These are phyloP conservation scores for Phoma herbarum DNA, from an alignment of 2,329 filamentous ascomycete species.

Conservation along the genomic window DNA sequence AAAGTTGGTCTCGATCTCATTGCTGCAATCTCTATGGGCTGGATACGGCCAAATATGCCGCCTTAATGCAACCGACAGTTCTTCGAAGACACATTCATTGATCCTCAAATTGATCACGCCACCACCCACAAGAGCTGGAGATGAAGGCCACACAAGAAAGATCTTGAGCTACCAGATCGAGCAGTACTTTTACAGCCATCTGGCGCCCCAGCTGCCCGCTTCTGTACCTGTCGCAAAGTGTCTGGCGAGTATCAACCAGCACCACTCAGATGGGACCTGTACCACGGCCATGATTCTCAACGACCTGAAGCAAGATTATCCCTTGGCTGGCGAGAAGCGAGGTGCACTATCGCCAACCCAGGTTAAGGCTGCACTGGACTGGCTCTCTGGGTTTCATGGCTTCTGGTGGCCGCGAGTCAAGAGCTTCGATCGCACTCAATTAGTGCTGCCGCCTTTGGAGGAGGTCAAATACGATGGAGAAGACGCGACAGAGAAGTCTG, in stretches of 20 bases:
- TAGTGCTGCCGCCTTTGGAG: slow-evolving; percentile 65
- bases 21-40: slow-evolving; percentile 58
- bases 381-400: slow-evolving; percentile 70
- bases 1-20: slow-evolving; percentile 33
- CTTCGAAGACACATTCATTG: slow-evolving; percentile 48
- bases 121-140: slow-evolving; percentile 52
- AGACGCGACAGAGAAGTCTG: slow-evolving; percentile 22
- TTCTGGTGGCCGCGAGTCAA: slow-evolving; percentile 57
- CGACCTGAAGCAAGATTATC: slow-evolving; percentile 64
- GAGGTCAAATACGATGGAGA: slow-evolving; percentile 54
- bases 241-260: slow-evolving; percentile 56
- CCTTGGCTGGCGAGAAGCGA: slow-evolving; percentile 65
- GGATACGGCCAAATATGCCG: slow-evolving; percentile 65
- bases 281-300: slow-evolving; percentile 66
- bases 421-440: slow-evolving; percentile 41
- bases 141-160: slow-evolving; percentile 72
- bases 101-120: slow-evolving; percentile 70
- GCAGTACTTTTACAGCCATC: slow-evolving; percentile 68
- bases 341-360: slow-evolving; percentile 58
- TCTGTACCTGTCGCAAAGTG: slow-evolving; percentile 61
- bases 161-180: slow-evolving; percentile 73
- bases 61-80: slow-evolving; percentile 53
- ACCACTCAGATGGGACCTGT: slow-evolving; percentile 45
- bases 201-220: slow-evolving; percentile 61
- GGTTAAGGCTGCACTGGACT: slow-evolving; percentile 65